These are phyloP conservation scores for Pseudocohnilembus persalinus DNA, from an alignment of 169 alveolate species.

Conservation along the genomic window DNA sequence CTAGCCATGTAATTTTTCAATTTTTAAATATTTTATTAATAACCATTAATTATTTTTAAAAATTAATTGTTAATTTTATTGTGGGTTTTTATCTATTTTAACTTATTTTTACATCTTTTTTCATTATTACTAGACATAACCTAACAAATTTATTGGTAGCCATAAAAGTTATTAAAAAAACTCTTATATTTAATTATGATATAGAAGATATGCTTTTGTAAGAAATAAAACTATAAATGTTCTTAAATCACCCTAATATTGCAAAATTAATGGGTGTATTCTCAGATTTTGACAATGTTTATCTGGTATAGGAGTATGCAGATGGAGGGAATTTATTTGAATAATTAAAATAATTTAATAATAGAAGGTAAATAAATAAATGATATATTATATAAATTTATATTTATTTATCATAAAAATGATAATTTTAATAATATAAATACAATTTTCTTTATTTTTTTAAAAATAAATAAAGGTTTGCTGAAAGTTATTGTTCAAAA, in stretches of 20 bases:
- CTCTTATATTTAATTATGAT: not conserved
- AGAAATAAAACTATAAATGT: slow-evolving; percentile 47
- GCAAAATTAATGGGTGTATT: slow-evolving; percentile 54
- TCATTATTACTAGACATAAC: not conserved
- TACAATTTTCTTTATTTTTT: no score
- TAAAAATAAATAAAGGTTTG: no score
- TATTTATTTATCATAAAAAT: no score
- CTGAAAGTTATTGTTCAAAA: not conserved
- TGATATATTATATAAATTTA: slow-evolving; percentile 79
- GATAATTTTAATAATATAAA: no score
- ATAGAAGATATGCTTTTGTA: slow-evolving; percentile 2
- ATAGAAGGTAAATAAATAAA: slow-evolving; percentile 43
- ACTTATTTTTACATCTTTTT: no score
- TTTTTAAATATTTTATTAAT: no score
- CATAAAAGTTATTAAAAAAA: slow-evolving; percentile 22
- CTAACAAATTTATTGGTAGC: slow-evolving; percentile 8
- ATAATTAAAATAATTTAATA: slow-evolving; percentile 27
- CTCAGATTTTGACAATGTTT: slow-evolving; percentile 54
- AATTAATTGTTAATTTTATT: no score
- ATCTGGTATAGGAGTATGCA: slow-evolving; percentile 71
- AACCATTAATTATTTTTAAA: not conserved
- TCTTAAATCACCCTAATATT: slow-evolving; percentile 62
- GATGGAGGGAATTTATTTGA: slow-evolving; percentile 62
- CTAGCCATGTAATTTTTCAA: not conserved
- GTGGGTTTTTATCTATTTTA: not conserved